Evolutionary conservation across 768 basidiomycete genomes (phyloP).

Genomic region (Pleurotus tuber-regium): DNA sequence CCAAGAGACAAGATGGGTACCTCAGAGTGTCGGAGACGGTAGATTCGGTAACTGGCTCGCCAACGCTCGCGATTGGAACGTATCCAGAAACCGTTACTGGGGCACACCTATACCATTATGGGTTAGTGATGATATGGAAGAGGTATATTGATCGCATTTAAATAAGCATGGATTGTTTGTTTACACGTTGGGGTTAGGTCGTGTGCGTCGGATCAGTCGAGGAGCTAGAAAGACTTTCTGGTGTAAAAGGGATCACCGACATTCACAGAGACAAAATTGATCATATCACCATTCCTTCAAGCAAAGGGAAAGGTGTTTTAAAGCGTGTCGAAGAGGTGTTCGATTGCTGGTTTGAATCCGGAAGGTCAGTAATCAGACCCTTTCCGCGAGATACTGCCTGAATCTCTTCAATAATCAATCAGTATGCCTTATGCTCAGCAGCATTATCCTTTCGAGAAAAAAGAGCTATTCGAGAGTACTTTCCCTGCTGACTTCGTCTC

Average conservation of each 20-base stretch:
- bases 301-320: conserved; percentile 80
- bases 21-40: conserved; percentile 84
- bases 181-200: conserved; percentile 43
- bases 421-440: conserved; percentile 99
- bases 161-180: background rate
- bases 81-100: conserved; percentile 99
- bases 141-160: conserved; percentile 44
- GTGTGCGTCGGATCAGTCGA: conserved; percentile 85
- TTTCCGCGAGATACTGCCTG: background rate
- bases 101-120: conserved; percentile 97
- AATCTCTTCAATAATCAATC: conserved; percentile 7
- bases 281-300: conserved; percentile 93
- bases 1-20: conserved; percentile 92
- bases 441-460: conserved; percentile 99
- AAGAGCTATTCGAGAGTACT: conserved; percentile 75
- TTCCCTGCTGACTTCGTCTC: conserved; percentile 98
- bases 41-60: conserved; percentile 97
- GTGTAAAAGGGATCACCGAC: conserved; percentile 80
- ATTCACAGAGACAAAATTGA: conserved; percentile 95
- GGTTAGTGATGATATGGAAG: conserved; percentile 90
- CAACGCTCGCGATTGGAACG: conserved; percentile 99
- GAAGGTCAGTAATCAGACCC: conserved; percentile 58
- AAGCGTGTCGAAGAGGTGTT: conserved; percentile 97
- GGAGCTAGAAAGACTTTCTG: conserved; percentile 84
- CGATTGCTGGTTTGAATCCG: conserved; percentile 99